Conservation (phyloP, 2,329 filamentous ascomycete species). For the Plectosphaerella cucumerina region DNA sequence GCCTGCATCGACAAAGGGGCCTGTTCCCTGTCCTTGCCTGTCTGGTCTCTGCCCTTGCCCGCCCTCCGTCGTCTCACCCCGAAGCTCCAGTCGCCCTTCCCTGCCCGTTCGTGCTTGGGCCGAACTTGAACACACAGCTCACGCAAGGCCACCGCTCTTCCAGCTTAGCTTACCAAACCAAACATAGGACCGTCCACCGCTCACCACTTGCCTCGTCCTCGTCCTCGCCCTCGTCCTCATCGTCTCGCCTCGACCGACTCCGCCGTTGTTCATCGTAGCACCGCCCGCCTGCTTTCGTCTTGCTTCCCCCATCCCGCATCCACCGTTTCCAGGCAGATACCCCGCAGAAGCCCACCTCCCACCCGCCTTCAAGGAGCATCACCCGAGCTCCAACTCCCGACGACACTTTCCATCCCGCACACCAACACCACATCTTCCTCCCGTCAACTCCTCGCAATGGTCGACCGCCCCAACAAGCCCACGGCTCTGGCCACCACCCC, state of each 20-base stretch:
- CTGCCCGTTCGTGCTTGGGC: neutral
- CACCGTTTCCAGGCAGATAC: neutral
- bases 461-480: conserved; percentile 84
- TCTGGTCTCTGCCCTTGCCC: too few species aligned
- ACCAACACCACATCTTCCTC: neutral
- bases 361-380: too few species aligned
- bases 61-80: neutral
- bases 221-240: too few species aligned
- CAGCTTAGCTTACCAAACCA: neutral
- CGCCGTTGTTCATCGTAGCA: too few species aligned
- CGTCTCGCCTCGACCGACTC: too few species aligned
- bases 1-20: too few species aligned
- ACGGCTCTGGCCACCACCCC: conserved; percentile 71
- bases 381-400: neutral
- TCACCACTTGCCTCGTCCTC: too few species aligned
- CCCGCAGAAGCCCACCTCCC: neutral
- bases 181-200: too few species aligned
- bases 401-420: neutral
- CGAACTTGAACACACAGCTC: neutral
- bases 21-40: too few species aligned
- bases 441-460: conserved; percentile 41
- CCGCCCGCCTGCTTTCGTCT: too few species aligned
- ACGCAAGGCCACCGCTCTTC: neutral
- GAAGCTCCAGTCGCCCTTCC: neutral
- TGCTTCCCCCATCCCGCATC: too few species aligned